Evolutionary conservation across 352 stramenopile species (phyloP).

Genomic region (Halophytophthora batemanensis): DNA sequence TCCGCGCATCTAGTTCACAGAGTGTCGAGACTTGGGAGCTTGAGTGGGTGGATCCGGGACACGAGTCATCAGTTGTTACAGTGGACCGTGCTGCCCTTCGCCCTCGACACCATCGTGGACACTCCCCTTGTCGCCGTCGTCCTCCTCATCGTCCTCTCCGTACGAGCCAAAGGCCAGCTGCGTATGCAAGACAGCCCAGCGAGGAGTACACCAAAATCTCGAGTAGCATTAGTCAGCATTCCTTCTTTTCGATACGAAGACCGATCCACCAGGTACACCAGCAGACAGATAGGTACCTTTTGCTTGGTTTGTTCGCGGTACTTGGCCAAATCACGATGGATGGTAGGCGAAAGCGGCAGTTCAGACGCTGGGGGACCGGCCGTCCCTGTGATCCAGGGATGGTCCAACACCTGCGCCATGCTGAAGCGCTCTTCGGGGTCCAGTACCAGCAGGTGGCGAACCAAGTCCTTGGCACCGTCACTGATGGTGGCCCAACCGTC

Average conservation of each 20-base stretch:
- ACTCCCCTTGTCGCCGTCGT: not conserved
- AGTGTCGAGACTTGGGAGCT: too few species aligned
- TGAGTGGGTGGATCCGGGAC: too few species aligned
- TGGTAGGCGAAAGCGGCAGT: constrained; percentile 60
- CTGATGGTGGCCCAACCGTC: constrained; percentile 68
- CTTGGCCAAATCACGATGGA: constrained; percentile 61
- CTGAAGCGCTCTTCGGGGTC: constrained; percentile 61
- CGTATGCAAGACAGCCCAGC: constrained; percentile 15
- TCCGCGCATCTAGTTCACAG: too few species aligned
- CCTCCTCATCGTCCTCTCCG: constrained; percentile 18
- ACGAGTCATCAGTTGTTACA: too few species aligned
- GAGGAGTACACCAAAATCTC: constrained; percentile 18
- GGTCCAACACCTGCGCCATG: constrained; percentile 63
- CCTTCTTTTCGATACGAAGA: not conserved
- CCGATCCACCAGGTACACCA: not conserved
- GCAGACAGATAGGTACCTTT: constrained; percentile 26
- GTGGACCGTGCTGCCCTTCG: too few species aligned
- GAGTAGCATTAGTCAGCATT: constrained; percentile 18
- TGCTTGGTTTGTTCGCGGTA: constrained; percentile 58
- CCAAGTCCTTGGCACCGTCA: constrained; percentile 61
- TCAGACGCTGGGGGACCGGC: constrained; percentile 15
- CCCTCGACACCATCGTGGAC: too few species aligned
- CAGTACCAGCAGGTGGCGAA: constrained; percentile 73
- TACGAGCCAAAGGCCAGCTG: constrained; percentile 28
- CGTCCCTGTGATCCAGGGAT: constrained; percentile 61